Conservation (phyloP, 2,329 filamentous ascomycete genomes). For the Diaporthe longicolla region DNA sequence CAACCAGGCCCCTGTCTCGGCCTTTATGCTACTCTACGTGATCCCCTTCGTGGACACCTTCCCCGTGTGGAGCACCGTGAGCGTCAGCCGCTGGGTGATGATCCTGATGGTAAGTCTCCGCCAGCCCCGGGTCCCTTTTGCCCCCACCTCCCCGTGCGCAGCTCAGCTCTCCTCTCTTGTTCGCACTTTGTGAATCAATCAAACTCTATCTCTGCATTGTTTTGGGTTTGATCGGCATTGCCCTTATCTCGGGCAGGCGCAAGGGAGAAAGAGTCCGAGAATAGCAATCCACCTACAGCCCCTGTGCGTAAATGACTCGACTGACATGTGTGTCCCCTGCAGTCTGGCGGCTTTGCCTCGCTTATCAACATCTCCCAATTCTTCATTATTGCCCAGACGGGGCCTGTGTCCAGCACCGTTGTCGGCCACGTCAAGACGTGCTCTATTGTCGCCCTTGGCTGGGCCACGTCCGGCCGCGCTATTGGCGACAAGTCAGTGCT, state of each 20-base stretch:
- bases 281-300: slow-evolving; percentile 10
- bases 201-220: slow-evolving; percentile 11
- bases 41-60: slow-evolving; percentile 77
- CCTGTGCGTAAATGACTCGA: slow-evolving; percentile 37
- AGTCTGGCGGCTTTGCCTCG: slow-evolving; percentile 75
- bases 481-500: slow-evolving; percentile 68
- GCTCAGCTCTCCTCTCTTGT: background rate
- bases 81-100: slow-evolving; percentile 67
- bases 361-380: slow-evolving; percentile 77
- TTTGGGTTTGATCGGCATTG: slow-evolving; percentile 21
- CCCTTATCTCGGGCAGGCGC: slow-evolving; percentile 3
- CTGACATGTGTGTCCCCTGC: background rate
- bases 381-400: slow-evolving; percentile 73
- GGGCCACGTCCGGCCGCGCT: slow-evolving; percentile 69
- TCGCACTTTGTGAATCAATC: background rate
- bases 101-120: slow-evolving; percentile 66
- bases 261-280: background rate
- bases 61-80: slow-evolving; percentile 68
- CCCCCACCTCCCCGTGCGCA: background rate
- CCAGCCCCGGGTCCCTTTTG: background rate
- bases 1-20: slow-evolving; percentile 76
- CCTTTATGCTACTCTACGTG: slow-evolving; percentile 73
- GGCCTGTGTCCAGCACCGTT: slow-evolving; percentile 75
- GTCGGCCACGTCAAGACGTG: slow-evolving; percentile 77
- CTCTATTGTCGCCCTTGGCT: slow-evolving; percentile 74